These are phyloP conservation scores for Leccinellum luteum DNA, from an alignment of 768 basidiomycete species.

Conservation along the genomic window DNA sequence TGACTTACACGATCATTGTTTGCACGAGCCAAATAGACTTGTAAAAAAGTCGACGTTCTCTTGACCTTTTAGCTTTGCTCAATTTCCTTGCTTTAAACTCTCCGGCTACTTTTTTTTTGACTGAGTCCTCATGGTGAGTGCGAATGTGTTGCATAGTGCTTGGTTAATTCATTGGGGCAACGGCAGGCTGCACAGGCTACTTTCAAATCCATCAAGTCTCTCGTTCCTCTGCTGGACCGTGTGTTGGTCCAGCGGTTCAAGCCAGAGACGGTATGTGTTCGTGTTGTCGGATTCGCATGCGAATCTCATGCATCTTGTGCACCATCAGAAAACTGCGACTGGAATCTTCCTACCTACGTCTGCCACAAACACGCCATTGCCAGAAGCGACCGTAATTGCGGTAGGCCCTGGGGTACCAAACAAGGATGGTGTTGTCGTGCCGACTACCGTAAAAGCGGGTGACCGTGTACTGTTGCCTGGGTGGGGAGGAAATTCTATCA, in stretches of 20 bases:
- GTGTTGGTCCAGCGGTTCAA: constrained; percentile 98
- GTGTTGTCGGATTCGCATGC: background rate
- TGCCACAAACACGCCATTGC: constrained; percentile 79
- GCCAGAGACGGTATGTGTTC: constrained; percentile 78
- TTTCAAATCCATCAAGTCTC: constrained; percentile 90
- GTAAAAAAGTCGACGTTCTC: constrained; percentile 19
- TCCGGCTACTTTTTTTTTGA: background rate
- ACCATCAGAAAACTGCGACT: constrained; percentile 86
- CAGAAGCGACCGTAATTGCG: constrained; percentile 95
- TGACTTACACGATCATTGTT: constrained; percentile 24
- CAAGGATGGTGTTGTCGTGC: constrained; percentile 76
- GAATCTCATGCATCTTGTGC: background rate
- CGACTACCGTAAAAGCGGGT: constrained; percentile 78
- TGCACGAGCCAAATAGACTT: constrained; percentile 27
- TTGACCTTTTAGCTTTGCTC: constrained; percentile 26
- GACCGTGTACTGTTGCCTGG: constrained; percentile 93
- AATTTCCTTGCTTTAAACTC: constrained; percentile 10
- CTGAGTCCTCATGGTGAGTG: constrained; percentile 28
- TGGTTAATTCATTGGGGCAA: background rate
- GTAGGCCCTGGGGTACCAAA: constrained; percentile 92
- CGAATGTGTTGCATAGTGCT: background rate
- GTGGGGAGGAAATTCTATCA: constrained; percentile 95
- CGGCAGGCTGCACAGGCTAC: constrained; percentile 83
- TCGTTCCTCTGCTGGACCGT: constrained; percentile 92
- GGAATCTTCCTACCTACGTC: constrained; percentile 96